A percentile compares a stretch with the other conserved stretches of the same genome.
These are phyloP conservation scores for Fusarium sp. DNA, from an alignment of 2,329 filamentous ascomycete species.

Conservation along the genomic window DNA sequence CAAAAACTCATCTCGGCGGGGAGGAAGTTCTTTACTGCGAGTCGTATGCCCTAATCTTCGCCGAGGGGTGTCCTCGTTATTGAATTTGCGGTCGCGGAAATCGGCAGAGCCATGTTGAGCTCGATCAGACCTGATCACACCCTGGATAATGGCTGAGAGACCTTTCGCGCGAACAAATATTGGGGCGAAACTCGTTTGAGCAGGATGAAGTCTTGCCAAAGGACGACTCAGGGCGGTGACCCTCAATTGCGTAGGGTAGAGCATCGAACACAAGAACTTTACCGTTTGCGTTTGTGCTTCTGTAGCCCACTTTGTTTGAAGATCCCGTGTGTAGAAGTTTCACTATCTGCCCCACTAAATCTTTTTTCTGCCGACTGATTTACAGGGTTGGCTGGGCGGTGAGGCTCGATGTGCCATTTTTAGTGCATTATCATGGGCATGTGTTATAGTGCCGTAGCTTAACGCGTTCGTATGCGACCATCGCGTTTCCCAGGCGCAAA, in stretches of 20 bases:
- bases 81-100: neutral
- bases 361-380: constrained; percentile 46
- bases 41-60: neutral
- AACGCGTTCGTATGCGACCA: constrained; percentile 34
- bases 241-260: constrained; percentile 37
- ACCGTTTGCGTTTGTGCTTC: constrained; percentile 3
- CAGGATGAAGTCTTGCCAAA: constrained; percentile 11
- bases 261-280: constrained; percentile 40
- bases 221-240: constrained; percentile 36
- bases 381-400: constrained; percentile 36
- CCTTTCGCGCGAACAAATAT: constrained; percentile 45
- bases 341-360: constrained; percentile 21
- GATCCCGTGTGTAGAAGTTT: constrained; percentile 16
- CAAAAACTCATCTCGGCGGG: constrained; percentile 24
- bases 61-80: neutral
- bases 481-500: constrained; percentile 35
- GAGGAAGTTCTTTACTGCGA: constrained; percentile 2
- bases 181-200: constrained; percentile 22
- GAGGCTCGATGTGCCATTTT: constrained; percentile 11
- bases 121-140: constrained; percentile 65
- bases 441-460: constrained; percentile 24
- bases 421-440: constrained; percentile 6
- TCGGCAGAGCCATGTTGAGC: constrained; percentile 40
- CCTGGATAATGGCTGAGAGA: constrained; percentile 76
- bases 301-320: neutral